Evolutionary conservation across 1,284 basidiomycete species (phyloP), one percentile per base, ranked within the genome.

Genomic region (Ustanciosporium gigantosporum): DNA sequence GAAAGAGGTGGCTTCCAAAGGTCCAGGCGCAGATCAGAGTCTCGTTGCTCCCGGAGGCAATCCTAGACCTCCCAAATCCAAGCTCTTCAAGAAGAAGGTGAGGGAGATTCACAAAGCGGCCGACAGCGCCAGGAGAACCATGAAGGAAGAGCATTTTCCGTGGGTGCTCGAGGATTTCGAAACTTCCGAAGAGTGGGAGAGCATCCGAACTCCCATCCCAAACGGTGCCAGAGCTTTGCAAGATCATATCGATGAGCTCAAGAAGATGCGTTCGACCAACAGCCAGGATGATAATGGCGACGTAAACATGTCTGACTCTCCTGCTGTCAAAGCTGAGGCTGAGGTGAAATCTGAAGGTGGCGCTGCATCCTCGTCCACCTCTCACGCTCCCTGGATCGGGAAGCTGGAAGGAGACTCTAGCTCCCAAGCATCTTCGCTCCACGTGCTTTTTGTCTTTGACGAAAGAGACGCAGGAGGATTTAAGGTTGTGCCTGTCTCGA

Each of bases 101-200:
- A 45, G 70, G 17, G 74, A 77, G 46, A 65, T 77, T 27, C 68
- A 76, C 62, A 75, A 76, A 46, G 66, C 72, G 3, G 66, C 72
- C 22, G 67, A 70, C 25, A 58, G 62, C 21, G 65, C 70, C 15
- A 53, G 75, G 20, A 68, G 62, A 36, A 73, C 71, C 15, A 68
- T 69, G 47, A 75, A 76, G 40, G 60, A 74, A 31, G 75, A 77
- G 36, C 56, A 62, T 29, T 67, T 71, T 21, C 75, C 75, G 1
- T 77, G 75, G 75, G 69, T 77, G 3, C 62, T 77, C 8, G 75
- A 77, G 40, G 75, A 77, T 25, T 74, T 70, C 39, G 74, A 77
- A 36, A 77, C 75, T 15, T 43, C 44, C 9, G 56, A 73, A 31
- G 66, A 75, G 21, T 77, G 75, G 75, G 74, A 76, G 37, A 68